Evolutionary conservation across 805 yeast species (phyloP).

Genomic region (Wickerhamiella azymoides): DNA sequence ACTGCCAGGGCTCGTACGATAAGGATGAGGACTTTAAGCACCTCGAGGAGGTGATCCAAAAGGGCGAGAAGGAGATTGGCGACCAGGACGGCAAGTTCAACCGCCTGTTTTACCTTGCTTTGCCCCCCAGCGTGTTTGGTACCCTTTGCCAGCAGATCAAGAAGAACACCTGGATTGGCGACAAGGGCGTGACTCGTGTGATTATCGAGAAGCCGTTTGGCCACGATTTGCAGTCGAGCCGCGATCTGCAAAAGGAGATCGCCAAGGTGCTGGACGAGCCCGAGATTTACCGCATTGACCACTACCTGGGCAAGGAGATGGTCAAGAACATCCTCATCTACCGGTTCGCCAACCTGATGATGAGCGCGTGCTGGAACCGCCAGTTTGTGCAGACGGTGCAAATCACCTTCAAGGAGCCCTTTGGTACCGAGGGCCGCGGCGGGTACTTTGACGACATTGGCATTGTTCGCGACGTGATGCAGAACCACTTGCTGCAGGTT

Average conservation of each 20-base stretch:
- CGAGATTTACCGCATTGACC: slow-evolving; percentile 91
- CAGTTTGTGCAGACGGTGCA: slow-evolving; percentile 68
- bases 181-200: slow-evolving; percentile 58
- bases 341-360: slow-evolving; percentile 81
- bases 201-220: slow-evolving; percentile 98
- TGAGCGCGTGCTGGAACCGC: slow-evolving; percentile 81
- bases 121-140: slow-evolving; percentile 87
- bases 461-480: slow-evolving; percentile 95
- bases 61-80: slow-evolving; percentile 37
- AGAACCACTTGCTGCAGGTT: slow-evolving; percentile 89
- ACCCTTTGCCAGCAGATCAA: slow-evolving; percentile 63
- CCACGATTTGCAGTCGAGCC: slow-evolving; percentile 67
- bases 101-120: slow-evolving; percentile 80
- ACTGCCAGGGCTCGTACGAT: slow-evolving; percentile 72
- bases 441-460: slow-evolving; percentile 95
- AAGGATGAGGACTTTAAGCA: slow-evolving; percentile 54
- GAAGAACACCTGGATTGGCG: slow-evolving; percentile 46
- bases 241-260: slow-evolving; percentile 59
- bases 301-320: slow-evolving; percentile 95
- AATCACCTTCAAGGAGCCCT: slow-evolving; percentile 91
- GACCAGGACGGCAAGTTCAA: slow-evolving; percentile 34
- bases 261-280: slow-evolving; percentile 83
- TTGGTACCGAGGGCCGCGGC: slow-evolving; percentile 98
- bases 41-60: slow-evolving; percentile 41
- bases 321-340: slow-evolving; percentile 83